phyloP scores from a whole-genome alignment of 163 green algal species.

The Prototheca cutis region DNA sequence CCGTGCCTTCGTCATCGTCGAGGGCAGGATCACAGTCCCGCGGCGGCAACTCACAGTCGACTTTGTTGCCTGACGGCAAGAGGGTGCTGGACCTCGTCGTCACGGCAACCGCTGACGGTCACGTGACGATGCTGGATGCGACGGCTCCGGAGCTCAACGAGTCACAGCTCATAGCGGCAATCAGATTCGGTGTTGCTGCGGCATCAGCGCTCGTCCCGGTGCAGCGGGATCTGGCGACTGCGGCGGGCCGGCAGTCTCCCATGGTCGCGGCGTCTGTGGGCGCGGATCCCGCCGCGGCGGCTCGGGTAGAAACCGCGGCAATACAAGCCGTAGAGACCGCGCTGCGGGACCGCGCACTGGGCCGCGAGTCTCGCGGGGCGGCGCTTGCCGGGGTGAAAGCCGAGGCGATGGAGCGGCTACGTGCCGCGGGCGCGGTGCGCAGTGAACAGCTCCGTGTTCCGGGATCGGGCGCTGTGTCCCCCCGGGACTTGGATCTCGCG shows the following conservation, averaged over 20 bases:
- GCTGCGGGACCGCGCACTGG: slow-evolving; percentile 12
- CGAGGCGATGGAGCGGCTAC: slow-evolving; percentile 11
- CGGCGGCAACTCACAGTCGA: too few species aligned
- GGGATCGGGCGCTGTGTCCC: slow-evolving; percentile 34
- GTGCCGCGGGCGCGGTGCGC: slow-evolving; percentile 11
- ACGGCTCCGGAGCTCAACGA: slow-evolving; percentile 22
- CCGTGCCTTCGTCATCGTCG: too few species aligned
- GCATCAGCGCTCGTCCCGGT: slow-evolving; percentile 12
- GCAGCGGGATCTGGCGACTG: slow-evolving; percentile 25
- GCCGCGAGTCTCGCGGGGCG: neutral
- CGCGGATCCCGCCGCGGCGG: slow-evolving; percentile 16
- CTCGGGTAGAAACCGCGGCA: slow-evolving; percentile 13
- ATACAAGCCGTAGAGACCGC: slow-evolving; percentile 5
- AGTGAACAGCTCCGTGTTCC: slow-evolving; percentile 25
- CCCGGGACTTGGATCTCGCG: slow-evolving; percentile 29
- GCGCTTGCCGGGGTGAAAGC: slow-evolving; percentile 17
- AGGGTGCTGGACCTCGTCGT: too few species aligned
- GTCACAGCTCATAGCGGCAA: slow-evolving; percentile 12
- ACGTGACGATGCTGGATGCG: slow-evolving; percentile 34
- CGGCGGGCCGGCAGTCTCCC: slow-evolving; percentile 11
- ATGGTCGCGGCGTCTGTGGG: slow-evolving; percentile 12
- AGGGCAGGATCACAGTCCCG: too few species aligned
- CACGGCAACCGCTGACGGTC: slow-evolving; percentile 21
- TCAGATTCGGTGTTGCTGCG: slow-evolving; percentile 19
- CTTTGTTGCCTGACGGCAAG: too few species aligned